Percentiles rank a stretch among this genome's conserved stretches.
Conservation (phyloP, 116 monocot species). For the Iris pallida region DNA sequence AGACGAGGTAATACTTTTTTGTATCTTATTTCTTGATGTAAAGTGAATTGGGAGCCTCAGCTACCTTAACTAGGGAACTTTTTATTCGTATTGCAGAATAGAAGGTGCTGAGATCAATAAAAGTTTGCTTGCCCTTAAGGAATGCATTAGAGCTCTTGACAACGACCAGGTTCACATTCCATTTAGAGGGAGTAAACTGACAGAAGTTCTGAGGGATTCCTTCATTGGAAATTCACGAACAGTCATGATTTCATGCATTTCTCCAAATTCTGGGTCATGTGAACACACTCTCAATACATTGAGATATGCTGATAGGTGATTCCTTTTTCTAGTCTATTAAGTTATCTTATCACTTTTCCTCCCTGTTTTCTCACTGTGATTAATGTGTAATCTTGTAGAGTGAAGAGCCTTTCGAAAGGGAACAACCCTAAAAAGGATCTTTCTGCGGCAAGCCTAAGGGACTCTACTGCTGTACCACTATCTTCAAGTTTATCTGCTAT, state of each 20-base stretch:
- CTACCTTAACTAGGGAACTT: neutral
- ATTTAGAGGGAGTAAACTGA: conserved; percentile 97
- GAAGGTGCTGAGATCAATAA: conserved; percentile 99
- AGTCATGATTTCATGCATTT: conserved; percentile 98
- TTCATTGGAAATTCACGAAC: conserved; percentile 95
- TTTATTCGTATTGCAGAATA: conserved; percentile 56
- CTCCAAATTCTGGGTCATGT: conserved; percentile 94
- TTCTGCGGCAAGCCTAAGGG: conserved; percentile 39
- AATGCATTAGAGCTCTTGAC: conserved; percentile 98
- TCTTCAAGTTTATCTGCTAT: conserved; percentile 38
- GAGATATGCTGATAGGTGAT: conserved; percentile 96
- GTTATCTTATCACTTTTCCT: neutral
- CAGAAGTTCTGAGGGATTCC: conserved; percentile 93
- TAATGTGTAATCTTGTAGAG: conserved; percentile 31
- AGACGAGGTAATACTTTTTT: conserved; percentile 59
- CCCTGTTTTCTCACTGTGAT: neutral
- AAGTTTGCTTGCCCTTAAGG: conserved; percentile 95
- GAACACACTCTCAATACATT: conserved; percentile 97
- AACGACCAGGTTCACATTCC: conserved; percentile 97
- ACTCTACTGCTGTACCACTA: conserved; percentile 50
- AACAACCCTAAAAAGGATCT: conserved; percentile 75
- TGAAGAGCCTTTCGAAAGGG: conserved; percentile 92
- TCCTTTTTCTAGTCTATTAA: neutral
- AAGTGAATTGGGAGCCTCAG: neutral
- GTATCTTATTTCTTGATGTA: neutral